Base-by-base conservation (phyloP, 495 filamentous ascomycete species). In the Penicillium samsonianum region DNA sequence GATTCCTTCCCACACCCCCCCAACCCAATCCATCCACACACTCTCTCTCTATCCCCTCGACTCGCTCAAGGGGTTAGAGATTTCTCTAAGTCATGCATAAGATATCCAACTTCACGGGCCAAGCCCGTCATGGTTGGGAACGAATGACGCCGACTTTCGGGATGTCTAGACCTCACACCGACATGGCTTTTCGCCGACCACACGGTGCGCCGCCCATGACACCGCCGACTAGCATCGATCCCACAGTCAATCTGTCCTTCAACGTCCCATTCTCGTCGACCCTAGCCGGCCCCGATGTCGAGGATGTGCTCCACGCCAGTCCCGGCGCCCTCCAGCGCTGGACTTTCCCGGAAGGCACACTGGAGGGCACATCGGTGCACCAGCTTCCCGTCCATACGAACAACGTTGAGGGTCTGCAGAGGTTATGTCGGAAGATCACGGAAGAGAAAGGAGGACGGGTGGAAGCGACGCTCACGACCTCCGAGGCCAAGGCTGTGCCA, bases 241-340 rank as follows among this genome's bases (percentile, higher is more conserved):
- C 86, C 28, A 82, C 84, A 55, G 87, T 92, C 65, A 86, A 87
- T 61, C 81, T 90, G 49, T 90, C 90, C 63, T 97, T 98, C 84
- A 96, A 96, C 68, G 88, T 98, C 9, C 94, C 94, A 31, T 96
- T 98, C 76, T 85, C 90, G 55, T 95, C 91, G 46, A 89, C 91
- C 62, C 83, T 96, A 55, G 85, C 89, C 59, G 94, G 95, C 26
- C 94, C 94, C 62, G 90, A 96, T 61, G 83, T 84, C 64, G 89
- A 95, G 66, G 92, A 97, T 71, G 89, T 98, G 61, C 78, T 98
- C 49, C 89, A 96, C 74, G 91, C 92, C 59, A 95, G 86, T 57
- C 81, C 84, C 54, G 86, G 87, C 53, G 92, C 92, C 40, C 82
- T 93, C 11, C 84, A 89, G 56, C 86, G 89, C 63, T 98, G 94